Evolutionary conservation across 345 rosid genomes (phyloP).

Genomic region (Eutrema japonicum): DNA sequence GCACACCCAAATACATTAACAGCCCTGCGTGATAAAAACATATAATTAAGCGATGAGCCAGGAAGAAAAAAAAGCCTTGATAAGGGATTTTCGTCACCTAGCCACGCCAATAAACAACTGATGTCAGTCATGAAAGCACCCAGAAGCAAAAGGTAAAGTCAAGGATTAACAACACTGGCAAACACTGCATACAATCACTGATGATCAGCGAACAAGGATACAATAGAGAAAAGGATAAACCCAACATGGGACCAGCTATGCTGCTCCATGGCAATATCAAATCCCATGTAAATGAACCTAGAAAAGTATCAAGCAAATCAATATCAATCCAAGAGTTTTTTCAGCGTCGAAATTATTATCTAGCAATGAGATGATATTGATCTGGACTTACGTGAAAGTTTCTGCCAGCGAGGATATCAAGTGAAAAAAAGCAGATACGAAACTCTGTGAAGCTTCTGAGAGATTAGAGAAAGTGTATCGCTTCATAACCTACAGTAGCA

Average conservation of each 20-base stretch:
- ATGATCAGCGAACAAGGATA: constrained; percentile 58
- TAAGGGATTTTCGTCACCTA: constrained; percentile 29
- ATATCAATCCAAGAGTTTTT: constrained; percentile 12
- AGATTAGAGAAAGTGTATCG: constrained; percentile 88
- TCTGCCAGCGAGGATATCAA: constrained; percentile 97
- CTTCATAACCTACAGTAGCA: constrained; percentile 67
- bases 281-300: constrained; percentile 99
- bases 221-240: constrained; percentile 91
- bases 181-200: constrained; percentile 20
- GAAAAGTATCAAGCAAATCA: constrained; percentile 27
- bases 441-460: constrained; percentile 86
- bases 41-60: constrained; percentile 1
- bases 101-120: constrained; percentile 74
- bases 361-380: constrained; percentile 10
- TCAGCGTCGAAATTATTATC: neutral
- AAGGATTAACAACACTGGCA: constrained; percentile 51
- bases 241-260: constrained; percentile 98
- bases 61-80: neutral
- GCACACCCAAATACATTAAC: constrained; percentile 90
- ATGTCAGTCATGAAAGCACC: constrained; percentile 28
- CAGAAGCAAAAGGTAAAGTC: constrained; percentile 43
- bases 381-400: constrained; percentile 72
- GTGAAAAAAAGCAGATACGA: constrained; percentile 86
- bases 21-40: constrained; percentile 57
- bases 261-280: constrained; percentile 96